These are phyloP conservation scores for Sugiyamaella americana DNA, from an alignment of 805 yeast species.

Conservation along the genomic window DNA sequence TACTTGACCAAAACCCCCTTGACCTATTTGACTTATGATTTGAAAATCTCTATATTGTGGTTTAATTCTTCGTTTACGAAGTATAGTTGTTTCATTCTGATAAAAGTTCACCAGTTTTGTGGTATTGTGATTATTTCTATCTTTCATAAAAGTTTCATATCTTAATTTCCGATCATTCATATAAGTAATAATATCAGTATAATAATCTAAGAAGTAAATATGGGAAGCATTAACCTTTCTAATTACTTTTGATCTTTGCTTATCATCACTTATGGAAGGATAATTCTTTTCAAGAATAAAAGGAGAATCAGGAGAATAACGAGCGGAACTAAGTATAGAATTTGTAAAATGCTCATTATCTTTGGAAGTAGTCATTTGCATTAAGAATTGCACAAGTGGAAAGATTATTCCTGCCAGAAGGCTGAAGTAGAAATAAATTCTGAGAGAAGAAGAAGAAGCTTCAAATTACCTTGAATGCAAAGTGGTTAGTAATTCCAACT, in stretches of 20 bases:
- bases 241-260: slow-evolving; percentile 77
- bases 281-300: no score
- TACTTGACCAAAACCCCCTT: slow-evolving; percentile 99
- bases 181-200: slow-evolving; percentile 93
- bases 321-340: no score
- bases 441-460: no score
- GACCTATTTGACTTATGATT: slow-evolving; percentile 97
- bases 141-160: slow-evolving; percentile 62
- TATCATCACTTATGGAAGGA: no score
- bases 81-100: slow-evolving; percentile 72
- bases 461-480: no score
- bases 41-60: slow-evolving; percentile 94
- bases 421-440: no score
- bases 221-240: slow-evolving; percentile 88
- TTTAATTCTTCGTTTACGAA: slow-evolving; percentile 78
- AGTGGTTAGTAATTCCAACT: no score
- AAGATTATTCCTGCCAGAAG: no score
- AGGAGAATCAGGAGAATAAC: no score
- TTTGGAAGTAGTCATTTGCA: no score
- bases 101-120: slow-evolving; percentile 37
- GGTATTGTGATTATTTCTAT: slow-evolving; percentile 35
- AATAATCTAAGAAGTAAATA: slow-evolving; percentile 88
- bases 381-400: no score
- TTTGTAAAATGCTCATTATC: no score
- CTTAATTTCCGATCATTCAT: slow-evolving; percentile 82